Conservation (phyloP, 2,329 filamentous ascomycete species). For the Talaromyces sp. region DNA sequence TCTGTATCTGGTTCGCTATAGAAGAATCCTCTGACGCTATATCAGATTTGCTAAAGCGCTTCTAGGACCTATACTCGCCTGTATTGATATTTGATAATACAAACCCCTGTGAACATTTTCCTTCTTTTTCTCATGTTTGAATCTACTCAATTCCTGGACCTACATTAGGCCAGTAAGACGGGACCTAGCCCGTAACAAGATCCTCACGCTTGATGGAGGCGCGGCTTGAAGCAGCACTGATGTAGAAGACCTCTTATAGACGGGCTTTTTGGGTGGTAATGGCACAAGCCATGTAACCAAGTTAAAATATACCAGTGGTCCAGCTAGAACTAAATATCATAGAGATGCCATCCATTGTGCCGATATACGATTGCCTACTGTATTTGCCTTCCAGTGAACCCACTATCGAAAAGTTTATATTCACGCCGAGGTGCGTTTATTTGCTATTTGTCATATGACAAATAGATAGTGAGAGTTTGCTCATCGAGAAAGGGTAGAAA, state of each 20-base stretch:
- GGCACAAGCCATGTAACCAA: neutral
- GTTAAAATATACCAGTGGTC: neutral
- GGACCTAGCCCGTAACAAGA: neutral
- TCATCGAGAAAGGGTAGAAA: neutral
- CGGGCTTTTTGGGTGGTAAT: neutral
- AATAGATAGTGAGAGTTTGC: neutral
- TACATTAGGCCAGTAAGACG: too few relatives aligned
- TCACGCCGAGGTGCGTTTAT: neutral
- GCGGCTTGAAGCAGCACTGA: neutral
- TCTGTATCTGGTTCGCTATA: too few relatives aligned
- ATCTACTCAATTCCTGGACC: too few relatives aligned
- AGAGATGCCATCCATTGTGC: neutral
- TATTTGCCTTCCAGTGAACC: neutral
- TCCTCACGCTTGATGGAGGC: neutral
- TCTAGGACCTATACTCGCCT: too few relatives aligned
- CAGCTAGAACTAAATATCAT: neutral
- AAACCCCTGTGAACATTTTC: too few relatives aligned
- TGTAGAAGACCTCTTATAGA: neutral
- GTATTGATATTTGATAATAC: too few relatives aligned
- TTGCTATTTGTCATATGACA: neutral
- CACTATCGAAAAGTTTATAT: neutral
- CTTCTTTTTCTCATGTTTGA: too few relatives aligned
- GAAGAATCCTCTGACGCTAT: too few relatives aligned
- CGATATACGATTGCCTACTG: neutral
- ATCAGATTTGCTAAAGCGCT: too few relatives aligned